Percentiles rank a stretch among this genome's conserved stretches.
Conservation (phyloP, 2,329 filamentous ascomycete genomes). For the Alternaria dauci region DNA sequence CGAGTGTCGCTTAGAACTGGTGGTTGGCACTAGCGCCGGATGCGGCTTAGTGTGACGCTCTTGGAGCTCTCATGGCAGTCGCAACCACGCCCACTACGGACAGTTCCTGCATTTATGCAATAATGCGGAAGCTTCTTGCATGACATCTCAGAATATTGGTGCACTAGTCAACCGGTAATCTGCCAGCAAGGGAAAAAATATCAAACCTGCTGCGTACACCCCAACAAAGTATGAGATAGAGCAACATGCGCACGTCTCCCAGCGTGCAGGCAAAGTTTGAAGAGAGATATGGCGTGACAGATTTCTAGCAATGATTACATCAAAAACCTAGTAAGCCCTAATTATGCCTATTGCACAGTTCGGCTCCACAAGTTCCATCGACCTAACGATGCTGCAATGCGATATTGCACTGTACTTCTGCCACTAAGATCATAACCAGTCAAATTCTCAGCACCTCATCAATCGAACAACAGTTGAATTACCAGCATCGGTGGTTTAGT, state of each 20-base stretch:
- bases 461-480: neutral
- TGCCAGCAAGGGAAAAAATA: neutral
- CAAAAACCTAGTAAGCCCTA: neutral
- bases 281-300: neutral
- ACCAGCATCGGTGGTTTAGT: conserved; percentile 25
- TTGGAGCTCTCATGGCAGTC: neutral
- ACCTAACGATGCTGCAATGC: neutral
- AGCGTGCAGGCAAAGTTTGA: neutral
- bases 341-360: neutral
- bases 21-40: conserved; percentile 12
- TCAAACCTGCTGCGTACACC: neutral
- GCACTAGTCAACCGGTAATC: neutral
- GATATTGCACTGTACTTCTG: no score
- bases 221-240: neutral
- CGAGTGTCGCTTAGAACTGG: conserved; percentile 19
- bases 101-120: neutral
- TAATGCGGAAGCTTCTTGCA: neutral
- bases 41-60: neutral
- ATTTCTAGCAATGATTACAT: neutral
- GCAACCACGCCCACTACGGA: neutral
- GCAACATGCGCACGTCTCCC: neutral
- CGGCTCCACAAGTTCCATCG: neutral
- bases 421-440: no score
- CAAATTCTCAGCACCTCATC: neutral
- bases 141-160: neutral